These are phyloP conservation scores for Septoria linicola DNA, from an alignment of 2,329 filamentous ascomycete species.

Conservation along the genomic window DNA sequence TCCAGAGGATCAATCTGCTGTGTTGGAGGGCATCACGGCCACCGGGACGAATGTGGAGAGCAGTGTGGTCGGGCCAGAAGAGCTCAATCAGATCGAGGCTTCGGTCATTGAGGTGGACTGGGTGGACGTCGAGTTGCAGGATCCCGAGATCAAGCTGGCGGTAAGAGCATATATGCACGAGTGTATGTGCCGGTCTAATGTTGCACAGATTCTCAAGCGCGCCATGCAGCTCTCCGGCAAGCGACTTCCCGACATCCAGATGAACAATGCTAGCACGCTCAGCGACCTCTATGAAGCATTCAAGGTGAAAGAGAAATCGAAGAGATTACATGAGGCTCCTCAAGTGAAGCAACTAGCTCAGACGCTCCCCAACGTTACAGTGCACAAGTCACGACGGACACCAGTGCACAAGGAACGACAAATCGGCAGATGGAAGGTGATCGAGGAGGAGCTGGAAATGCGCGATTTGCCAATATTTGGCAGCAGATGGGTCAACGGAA, in stretches of 20 bases:
- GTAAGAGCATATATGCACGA: constrained; percentile 47
- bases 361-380: constrained; percentile 66
- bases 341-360: constrained; percentile 48
- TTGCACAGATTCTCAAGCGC: constrained; percentile 74
- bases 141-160: constrained; percentile 67
- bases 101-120: constrained; percentile 5
- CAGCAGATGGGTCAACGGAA: constrained; percentile 14
- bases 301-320: constrained; percentile 42
- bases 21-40: constrained; percentile 6
- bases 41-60: not conserved
- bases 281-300: constrained; percentile 41
- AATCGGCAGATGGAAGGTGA: constrained; percentile 75
- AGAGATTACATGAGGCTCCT: constrained; percentile 63
- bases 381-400: constrained; percentile 65
- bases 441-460: constrained; percentile 66
- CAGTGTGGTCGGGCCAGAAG: not conserved
- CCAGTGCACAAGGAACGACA: constrained; percentile 69
- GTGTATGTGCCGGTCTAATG: constrained; percentile 20
- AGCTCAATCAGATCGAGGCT: constrained; percentile 3
- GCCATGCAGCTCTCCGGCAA: constrained; percentile 78
- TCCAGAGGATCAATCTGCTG: not conserved
- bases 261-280: constrained; percentile 46
- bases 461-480: constrained; percentile 57
- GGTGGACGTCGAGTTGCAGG: constrained; percentile 44
- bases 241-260: constrained; percentile 67